These are phyloP conservation scores for Massospora cicadina DNA, from an alignment of 371 early-diverging fungal species.

Conservation along the genomic window DNA sequence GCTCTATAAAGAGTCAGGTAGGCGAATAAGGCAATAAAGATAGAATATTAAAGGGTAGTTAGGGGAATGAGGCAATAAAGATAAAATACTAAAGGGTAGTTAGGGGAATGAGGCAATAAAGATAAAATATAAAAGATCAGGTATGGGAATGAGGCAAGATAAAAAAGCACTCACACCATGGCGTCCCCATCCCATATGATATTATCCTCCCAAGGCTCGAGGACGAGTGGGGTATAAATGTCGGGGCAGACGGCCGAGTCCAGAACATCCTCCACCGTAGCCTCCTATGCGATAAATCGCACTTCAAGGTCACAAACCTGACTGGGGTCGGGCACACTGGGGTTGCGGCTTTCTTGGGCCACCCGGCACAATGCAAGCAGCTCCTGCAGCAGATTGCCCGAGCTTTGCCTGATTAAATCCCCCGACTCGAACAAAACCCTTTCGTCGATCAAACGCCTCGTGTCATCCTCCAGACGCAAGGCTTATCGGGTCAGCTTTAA, in stretches of 20 bases:
- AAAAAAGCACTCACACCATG: background rate
- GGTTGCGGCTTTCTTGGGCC: background rate
- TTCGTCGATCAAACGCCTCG: background rate
- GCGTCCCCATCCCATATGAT: constrained; percentile 57
- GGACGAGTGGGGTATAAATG: constrained; percentile 35
- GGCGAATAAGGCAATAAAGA: too few species aligned
- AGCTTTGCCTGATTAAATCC: background rate
- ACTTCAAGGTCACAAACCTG: background rate
- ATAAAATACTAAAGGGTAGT: too few species aligned
- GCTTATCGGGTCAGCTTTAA: background rate
- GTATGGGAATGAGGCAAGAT: too few species aligned
- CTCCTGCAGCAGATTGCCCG: background rate
- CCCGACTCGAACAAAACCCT: background rate
- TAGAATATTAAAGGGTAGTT: too few species aligned
- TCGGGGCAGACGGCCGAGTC: constrained; percentile 17
- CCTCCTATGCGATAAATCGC: constrained; percentile 1
- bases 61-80: too few species aligned
- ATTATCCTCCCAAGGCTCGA: constrained; percentile 69
- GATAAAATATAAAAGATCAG: too few species aligned
- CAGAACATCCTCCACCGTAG: constrained; percentile 13
- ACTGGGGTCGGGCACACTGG: background rate
- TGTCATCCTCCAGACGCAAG: background rate
- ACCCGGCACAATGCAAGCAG: background rate
- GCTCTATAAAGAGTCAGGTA: background rate
- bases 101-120: too few species aligned